These are phyloP conservation scores for Cladosporium phlei DNA, from an alignment of 2,329 filamentous ascomycete species.

Conservation along the genomic window DNA sequence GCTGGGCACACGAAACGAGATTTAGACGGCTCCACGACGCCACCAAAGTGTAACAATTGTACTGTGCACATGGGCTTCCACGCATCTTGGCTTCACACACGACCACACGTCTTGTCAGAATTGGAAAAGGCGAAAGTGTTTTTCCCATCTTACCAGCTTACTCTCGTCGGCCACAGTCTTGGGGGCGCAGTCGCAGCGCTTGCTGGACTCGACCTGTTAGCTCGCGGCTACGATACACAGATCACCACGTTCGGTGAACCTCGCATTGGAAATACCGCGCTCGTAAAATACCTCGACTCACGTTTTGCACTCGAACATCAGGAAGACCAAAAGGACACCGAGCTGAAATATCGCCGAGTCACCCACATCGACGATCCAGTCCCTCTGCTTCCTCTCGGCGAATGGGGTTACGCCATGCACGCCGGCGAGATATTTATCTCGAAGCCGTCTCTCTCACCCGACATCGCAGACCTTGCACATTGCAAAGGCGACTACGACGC, in stretches of 20 bases:
- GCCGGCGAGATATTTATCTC: constrained; percentile 83
- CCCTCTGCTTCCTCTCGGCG: constrained; percentile 74
- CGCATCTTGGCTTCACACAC: constrained; percentile 73
- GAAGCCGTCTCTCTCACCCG: constrained; percentile 65
- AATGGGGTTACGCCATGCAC: constrained; percentile 86
- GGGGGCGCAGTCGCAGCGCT: constrained; percentile 88
- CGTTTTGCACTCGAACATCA: constrained; percentile 42
- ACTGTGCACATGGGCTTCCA: constrained; percentile 91
- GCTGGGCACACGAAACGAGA: constrained; percentile 23
- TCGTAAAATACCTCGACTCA: constrained; percentile 52
- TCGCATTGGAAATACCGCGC: constrained; percentile 51
- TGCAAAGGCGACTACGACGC: constrained; percentile 70
- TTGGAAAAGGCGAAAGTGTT: constrained; percentile 55
- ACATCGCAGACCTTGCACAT: constrained; percentile 60
- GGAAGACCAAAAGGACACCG: constrained; percentile 16
- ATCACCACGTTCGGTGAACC: constrained; percentile 95
- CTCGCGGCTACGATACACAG: constrained; percentile 67
- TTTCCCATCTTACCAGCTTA: constrained; percentile 68
- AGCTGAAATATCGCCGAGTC: constrained; percentile 62
- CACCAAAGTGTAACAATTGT: constrained; percentile 70
- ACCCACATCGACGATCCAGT: constrained; percentile 87
- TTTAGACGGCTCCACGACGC: constrained; percentile 29
- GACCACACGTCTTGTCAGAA: constrained; percentile 62
- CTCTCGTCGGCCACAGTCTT: constrained; percentile 83
- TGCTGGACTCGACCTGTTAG: constrained; percentile 74